Percentiles rank a stretch among this genome's conserved stretches.
These are phyloP conservation scores for Torrubiella hemipterigena DNA, from an alignment of 2,329 filamentous ascomycete genomes.

Conservation along the genomic window DNA sequence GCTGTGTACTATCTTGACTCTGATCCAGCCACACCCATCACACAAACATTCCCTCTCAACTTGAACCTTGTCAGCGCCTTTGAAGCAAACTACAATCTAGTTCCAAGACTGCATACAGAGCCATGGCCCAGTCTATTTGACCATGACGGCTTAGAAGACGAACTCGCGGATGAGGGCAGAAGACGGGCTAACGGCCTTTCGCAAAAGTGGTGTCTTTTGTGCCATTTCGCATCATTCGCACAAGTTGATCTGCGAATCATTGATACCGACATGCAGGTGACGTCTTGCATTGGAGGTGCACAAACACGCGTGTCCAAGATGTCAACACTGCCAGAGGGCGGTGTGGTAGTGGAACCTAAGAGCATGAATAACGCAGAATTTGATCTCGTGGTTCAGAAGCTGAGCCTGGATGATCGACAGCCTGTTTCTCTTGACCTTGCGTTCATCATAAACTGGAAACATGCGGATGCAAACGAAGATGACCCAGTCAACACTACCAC, in stretches of 20 bases:
- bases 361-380: slow-evolving; percentile 63
- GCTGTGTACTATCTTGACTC: slow-evolving; percentile 68
- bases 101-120: slow-evolving; percentile 63
- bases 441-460: slow-evolving; percentile 67
- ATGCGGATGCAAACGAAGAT: slow-evolving; percentile 26
- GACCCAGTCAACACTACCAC: slow-evolving; percentile 45
- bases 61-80: slow-evolving; percentile 73
- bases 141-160: slow-evolving; percentile 33
- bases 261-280: slow-evolving; percentile 49
- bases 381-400: slow-evolving; percentile 61
- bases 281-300: slow-evolving; percentile 49
- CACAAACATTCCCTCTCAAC: slow-evolving; percentile 57
- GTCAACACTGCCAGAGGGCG: slow-evolving; percentile 24
- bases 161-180: slow-evolving; percentile 17
- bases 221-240: slow-evolving; percentile 67
- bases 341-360: slow-evolving; percentile 46
- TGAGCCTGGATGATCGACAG: slow-evolving; percentile 69
- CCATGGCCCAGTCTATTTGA: slow-evolving; percentile 84
- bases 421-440: slow-evolving; percentile 63
- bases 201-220: slow-evolving; percentile 71
- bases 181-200: slow-evolving; percentile 45
- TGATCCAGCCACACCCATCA: slow-evolving; percentile 70
- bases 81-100: slow-evolving; percentile 81
- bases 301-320: slow-evolving; percentile 37
- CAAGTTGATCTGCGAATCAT: slow-evolving; percentile 53